Conservation (phyloP, 2,329 filamentous ascomycete species). For the Trichoderma citrinoviride region DNA sequence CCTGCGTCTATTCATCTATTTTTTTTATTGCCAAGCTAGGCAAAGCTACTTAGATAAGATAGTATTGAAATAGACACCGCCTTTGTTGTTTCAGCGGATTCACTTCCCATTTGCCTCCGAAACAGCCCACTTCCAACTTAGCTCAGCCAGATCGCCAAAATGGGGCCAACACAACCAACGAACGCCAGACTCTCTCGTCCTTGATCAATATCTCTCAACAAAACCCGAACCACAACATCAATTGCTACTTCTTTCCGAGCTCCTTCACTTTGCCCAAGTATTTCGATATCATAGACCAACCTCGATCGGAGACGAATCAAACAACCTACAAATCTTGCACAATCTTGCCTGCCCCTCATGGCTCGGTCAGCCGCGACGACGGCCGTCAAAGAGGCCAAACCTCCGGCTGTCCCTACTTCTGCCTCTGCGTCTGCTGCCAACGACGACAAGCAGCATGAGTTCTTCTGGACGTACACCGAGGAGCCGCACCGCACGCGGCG, state of each 20-base stretch:
- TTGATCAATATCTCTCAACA: neutral
- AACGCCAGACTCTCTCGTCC: neutral
- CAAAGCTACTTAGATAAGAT: too few species aligned
- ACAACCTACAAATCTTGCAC: neutral
- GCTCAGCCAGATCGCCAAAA: neutral
- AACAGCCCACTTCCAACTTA: slow-evolving; percentile 1
- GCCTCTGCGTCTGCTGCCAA: slow-evolving; percentile 18
- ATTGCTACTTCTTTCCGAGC: neutral
- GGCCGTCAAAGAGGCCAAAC: slow-evolving; percentile 35
- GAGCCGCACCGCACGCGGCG: slow-evolving; percentile 91
- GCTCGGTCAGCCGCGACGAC: slow-evolving; percentile 28
- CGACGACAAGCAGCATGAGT: slow-evolving; percentile 48
- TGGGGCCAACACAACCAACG: neutral
- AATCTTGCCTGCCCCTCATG: neutral
- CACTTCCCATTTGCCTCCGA: neutral
- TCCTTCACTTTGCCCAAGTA: too few species aligned
- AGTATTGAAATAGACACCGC: slow-evolving; percentile 6
- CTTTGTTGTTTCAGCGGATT: neutral
- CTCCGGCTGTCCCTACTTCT: slow-evolving; percentile 26
- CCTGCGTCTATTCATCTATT: too few species aligned
- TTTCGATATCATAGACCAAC: too few species aligned
- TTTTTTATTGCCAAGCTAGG: too few species aligned
- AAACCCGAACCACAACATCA: neutral
- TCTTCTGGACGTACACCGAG: slow-evolving; percentile 99
- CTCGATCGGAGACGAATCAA: neutral